Conservation (phyloP, 139 green algal genomes). For the Picochlorum sp. region DNA sequence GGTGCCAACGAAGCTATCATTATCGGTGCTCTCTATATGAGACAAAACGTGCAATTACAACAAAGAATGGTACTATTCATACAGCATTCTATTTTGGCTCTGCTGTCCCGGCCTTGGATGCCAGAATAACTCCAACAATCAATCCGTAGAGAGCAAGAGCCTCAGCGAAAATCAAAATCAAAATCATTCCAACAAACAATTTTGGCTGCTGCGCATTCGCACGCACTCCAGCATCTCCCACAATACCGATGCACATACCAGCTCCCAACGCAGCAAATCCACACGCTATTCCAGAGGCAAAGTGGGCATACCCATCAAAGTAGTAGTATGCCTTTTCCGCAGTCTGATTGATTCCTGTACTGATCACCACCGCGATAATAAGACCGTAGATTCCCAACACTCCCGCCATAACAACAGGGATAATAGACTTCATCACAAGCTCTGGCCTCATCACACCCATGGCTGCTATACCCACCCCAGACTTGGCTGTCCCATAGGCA, state of each 20-base stretch:
- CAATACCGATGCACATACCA: slow-evolving; percentile 99
- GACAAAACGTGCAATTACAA: no score
- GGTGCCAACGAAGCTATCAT: not conserved
- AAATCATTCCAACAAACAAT: slow-evolving; percentile 99
- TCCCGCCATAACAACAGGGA: slow-evolving; percentile 98
- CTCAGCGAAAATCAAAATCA: slow-evolving; percentile 99
- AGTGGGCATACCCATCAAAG: slow-evolving; percentile 97
- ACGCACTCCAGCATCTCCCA: slow-evolving; percentile 95
- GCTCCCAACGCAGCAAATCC: slow-evolving; percentile 88
- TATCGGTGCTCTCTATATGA: no score
- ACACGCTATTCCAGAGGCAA: slow-evolving; percentile 89
- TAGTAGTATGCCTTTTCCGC: slow-evolving; percentile 80
- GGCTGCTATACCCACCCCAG: slow-evolving; percentile 92
- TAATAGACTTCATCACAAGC: slow-evolving; percentile 99
- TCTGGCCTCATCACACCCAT: slow-evolving; percentile 99
- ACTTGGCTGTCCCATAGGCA: slow-evolving; percentile 98
- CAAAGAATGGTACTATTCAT: not conserved
- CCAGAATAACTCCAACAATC: slow-evolving; percentile 95
- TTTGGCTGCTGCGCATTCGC: slow-evolving; percentile 99
- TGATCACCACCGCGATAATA: slow-evolving; percentile 99
- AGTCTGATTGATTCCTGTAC: slow-evolving; percentile 80
- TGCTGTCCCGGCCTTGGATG: slow-evolving; percentile 74
- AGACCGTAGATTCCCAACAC: slow-evolving; percentile 99
- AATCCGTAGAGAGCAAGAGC: slow-evolving; percentile 96
- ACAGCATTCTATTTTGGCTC: slow-evolving; percentile 21